Evolutionary conservation across 2,329 filamentous ascomycete genomes (phyloP), one percentile per base, ranked within the genome.

Genomic region (Xylaria sp.): DNA sequence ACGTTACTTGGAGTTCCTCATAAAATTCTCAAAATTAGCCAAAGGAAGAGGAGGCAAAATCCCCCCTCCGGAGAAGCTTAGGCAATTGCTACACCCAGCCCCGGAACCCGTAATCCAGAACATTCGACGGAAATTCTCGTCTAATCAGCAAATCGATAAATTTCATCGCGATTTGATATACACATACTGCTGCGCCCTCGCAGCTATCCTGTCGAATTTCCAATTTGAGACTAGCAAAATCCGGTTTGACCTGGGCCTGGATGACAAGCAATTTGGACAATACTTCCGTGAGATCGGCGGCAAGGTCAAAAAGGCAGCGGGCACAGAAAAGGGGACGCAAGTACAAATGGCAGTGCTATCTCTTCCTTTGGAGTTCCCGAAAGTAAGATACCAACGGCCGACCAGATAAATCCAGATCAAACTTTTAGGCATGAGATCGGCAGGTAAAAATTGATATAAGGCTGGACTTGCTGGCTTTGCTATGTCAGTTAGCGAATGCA

Each of bases 281-380:
- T 94, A 93, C 77, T 94, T 92, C 77, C 80, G 83, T 54, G 92
- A 95, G 78, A 89, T 96, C 70, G 93, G 93, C 25, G 92, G 90
- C 33, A 87, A 84, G 72, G 84, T 92, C 33, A 87, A 85, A 77
- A 81, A 83, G 71, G 83, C 86, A 65, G 84, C 89, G 71, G 86
- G 85, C 36, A 89, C 89, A 76, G 86, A 87, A 22, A 87, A 87
- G 63, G 88, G 89, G 68, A 85, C 80, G 66, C 78, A 78, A 64
- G 73, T 79, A 33, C 80, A 85, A 66, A 81, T 94, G 56, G 94
- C 92, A 13, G 89, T 89, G 72, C 81, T 98, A 73, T 87, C 86
- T 73, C 79, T 97, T 69, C 96, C 96, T 2, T 81, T 97, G 53
- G 86, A 90, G 66, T 97, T 97, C 77, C 96, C 95, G 1, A 94